A percentile compares a stretch with the other conserved stretches of the same genome.
Evolutionary conservation across 225 moss, liverwort and hornwort species (phyloP).

Genomic region (Pleurozium schreberi): DNA sequence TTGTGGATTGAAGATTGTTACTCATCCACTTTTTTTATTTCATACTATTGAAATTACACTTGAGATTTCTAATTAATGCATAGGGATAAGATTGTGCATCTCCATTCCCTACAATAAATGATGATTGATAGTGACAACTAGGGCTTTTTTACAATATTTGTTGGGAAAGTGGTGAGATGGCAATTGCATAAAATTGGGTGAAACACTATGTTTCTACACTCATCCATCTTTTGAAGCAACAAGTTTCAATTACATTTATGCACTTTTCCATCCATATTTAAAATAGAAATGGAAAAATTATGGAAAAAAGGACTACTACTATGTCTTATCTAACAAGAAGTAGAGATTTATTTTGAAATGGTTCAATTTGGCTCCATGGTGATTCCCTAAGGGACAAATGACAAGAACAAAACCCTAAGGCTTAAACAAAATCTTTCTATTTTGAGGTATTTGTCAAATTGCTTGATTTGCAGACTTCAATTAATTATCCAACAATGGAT

Average conservation of each 20-base stretch:
- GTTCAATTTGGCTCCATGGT: not conserved
- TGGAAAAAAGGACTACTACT: not conserved
- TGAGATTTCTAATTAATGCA: not conserved
- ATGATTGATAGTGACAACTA: not conserved
- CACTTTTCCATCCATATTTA: not conserved
- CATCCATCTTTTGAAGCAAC: not conserved
- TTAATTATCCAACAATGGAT: no score
- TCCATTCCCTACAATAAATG: not conserved
- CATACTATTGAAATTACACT: not conserved
- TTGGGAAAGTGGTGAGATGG: accelerated
- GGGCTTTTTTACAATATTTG: accelerated
- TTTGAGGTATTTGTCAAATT: not conserved
- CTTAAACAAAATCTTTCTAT: not conserved
- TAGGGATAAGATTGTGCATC: not conserved
- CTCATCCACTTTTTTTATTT: not conserved
- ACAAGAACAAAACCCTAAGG: not conserved
- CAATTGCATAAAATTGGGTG: accelerated
- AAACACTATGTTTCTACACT: not conserved
- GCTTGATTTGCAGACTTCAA: not conserved
- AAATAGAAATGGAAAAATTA: not conserved
- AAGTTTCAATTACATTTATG: not conserved
- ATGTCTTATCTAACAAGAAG: accelerated
- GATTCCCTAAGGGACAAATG: accelerated
- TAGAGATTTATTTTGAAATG: not conserved
- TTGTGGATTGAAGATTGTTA: not conserved